Evolutionary conservation across 2,329 filamentous ascomycete genomes (phyloP).

Genomic region (Tothia fuscella): DNA sequence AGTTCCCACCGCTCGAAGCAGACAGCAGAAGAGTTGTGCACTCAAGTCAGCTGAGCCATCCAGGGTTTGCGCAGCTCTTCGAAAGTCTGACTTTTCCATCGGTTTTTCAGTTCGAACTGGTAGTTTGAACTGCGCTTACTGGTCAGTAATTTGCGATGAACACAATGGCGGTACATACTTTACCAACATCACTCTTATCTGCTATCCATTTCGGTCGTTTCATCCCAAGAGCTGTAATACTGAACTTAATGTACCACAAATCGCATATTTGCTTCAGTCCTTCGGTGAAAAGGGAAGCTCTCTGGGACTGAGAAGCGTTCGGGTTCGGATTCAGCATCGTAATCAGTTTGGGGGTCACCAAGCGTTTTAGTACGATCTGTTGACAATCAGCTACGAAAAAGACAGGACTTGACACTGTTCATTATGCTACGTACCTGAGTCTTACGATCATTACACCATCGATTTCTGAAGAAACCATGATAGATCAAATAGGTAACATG

Average conservation of each 20-base stretch:
- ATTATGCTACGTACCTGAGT: conserved; percentile 47
- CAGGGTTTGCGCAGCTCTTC: conserved; percentile 53
- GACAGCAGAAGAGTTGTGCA: conserved; percentile 78
- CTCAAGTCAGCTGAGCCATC: conserved; percentile 81
- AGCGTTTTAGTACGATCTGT: conserved; percentile 41
- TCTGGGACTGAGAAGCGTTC: conserved; percentile 59
- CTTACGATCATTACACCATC: conserved; percentile 71
- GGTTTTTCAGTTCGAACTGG: conserved; percentile 55
- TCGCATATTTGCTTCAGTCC: conserved; percentile 60
- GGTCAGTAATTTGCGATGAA: conserved; percentile 12
- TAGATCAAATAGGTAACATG: conserved; percentile 75
- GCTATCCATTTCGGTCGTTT: conserved; percentile 47
- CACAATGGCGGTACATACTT: conserved; percentile 11
- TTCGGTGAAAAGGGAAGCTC: conserved; percentile 63
- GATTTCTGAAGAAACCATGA: conserved; percentile 66
- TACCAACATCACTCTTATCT: conserved; percentile 35
- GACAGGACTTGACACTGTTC: background rate
- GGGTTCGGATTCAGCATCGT: conserved; percentile 57
- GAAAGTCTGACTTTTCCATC: conserved; percentile 62
- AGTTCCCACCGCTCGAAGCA: conserved; percentile 73
- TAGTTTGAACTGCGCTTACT: conserved; percentile 38
- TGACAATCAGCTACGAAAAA: background rate
- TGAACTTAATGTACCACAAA: conserved; percentile 58
- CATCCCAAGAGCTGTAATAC: conserved; percentile 58
- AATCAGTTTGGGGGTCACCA: conserved; percentile 55